phyloP scores from a whole-genome alignment of 495 filamentous ascomycete species.

The Hypoxylon lienhwacheense region DNA sequence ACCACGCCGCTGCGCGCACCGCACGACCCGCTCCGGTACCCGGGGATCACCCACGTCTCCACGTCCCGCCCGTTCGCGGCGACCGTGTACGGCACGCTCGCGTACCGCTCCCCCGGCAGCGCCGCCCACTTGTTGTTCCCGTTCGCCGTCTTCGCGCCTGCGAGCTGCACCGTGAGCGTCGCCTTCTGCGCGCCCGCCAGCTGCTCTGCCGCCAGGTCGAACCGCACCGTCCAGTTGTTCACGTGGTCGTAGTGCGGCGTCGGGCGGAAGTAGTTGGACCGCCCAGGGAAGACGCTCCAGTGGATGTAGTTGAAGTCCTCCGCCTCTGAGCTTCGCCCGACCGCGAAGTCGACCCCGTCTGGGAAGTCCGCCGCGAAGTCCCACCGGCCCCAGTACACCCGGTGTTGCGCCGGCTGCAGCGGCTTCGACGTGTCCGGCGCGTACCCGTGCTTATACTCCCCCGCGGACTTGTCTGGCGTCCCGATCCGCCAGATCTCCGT shows the following conservation, averaged over 20 bases:
- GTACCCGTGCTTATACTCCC: conserved; percentile 58
- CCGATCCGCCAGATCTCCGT: conserved; percentile 59
- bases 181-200: conserved; percentile 38
- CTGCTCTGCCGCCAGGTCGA: conserved; percentile 41
- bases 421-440: conserved; percentile 48
- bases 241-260: conserved; percentile 41
- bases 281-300: conserved; percentile 55
- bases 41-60: conserved; percentile 33
- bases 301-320: conserved; percentile 57
- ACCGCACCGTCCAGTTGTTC: conserved; percentile 58
- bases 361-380: conserved; percentile 59
- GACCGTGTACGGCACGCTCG: conserved; percentile 49
- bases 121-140: conserved; percentile 45
- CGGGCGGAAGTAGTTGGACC: conserved; percentile 36
- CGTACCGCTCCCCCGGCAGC: conserved; percentile 41
- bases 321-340: conserved; percentile 48
- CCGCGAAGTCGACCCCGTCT: conserved; percentile 50
- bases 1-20: conserved; percentile 52
- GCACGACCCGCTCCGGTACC: conserved; percentile 45
- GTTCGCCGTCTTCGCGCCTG: conserved; percentile 53
- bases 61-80: conserved; percentile 25
- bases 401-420: conserved; percentile 52
- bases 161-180: conserved; percentile 54
- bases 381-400: conserved; percentile 59
- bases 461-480: conserved; percentile 56